phyloP scores from a whole-genome alignment of 495 filamentous ascomycete species.

The Tetracladium marchalianum region DNA sequence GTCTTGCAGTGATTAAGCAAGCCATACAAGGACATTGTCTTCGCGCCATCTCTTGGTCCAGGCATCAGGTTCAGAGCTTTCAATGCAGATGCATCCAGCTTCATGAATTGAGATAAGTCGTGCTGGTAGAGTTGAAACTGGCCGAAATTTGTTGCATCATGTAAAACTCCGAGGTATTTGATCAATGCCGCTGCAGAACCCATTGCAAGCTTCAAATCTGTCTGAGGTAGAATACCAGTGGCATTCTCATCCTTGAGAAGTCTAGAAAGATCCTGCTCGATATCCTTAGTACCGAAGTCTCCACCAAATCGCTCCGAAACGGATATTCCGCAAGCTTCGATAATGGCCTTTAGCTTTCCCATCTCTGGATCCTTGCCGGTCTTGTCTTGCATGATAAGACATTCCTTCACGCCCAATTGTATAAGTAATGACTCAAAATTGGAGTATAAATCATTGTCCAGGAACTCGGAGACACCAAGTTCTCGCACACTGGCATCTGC shows the following conservation, averaged over 20 bases:
- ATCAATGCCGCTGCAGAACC: constrained; percentile 87
- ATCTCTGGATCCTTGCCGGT: constrained; percentile 69
- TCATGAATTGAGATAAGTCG: constrained; percentile 96
- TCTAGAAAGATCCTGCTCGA: constrained; percentile 87
- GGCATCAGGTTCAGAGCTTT: constrained; percentile 97
- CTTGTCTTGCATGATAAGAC: constrained; percentile 67
- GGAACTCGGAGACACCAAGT: constrained; percentile 92
- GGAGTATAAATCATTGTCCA: constrained; percentile 96
- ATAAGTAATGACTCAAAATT: constrained; percentile 97
- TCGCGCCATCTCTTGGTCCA: constrained; percentile 83
- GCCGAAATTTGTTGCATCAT: constrained; percentile 88
- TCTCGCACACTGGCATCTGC: constrained; percentile 95
- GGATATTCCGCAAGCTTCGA: constrained; percentile 84
- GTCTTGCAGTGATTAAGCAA: constrained; percentile 98
- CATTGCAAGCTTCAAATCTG: constrained; percentile 95
- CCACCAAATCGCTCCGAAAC: constrained; percentile 63
- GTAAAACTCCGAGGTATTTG: constrained; percentile 87
- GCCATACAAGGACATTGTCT: constrained; percentile 95
- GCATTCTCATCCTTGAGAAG: constrained; percentile 78
- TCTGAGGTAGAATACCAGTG: constrained; percentile 71
- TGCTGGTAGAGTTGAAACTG: constrained; percentile 97
- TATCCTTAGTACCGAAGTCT: constrained; percentile 86
- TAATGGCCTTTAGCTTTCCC: constrained; percentile 75
- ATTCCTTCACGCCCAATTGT: constrained; percentile 92
- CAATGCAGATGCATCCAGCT: constrained; percentile 88